These are phyloP conservation scores for Colletotrichum incanum DNA, from an alignment of 2,329 filamentous ascomycete genomes.

Conservation along the genomic window DNA sequence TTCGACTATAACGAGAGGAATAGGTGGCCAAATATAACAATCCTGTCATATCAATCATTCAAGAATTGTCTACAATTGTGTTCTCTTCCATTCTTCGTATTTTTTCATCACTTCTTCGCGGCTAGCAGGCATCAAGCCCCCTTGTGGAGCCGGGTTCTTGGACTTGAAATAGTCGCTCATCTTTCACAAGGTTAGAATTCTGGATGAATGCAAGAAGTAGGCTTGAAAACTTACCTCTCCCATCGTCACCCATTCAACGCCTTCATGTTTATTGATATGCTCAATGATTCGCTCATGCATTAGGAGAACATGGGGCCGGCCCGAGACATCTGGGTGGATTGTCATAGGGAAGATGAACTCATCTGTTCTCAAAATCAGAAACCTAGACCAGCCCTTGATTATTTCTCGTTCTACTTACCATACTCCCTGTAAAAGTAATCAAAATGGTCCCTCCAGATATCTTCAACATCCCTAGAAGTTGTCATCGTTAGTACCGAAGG, in stretches of 20 bases:
- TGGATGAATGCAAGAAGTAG: too few relatives aligned
- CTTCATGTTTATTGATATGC: conserved; percentile 74
- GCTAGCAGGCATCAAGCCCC: conserved; percentile 72
- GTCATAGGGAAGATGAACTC: conserved; percentile 85
- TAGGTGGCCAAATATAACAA: background rate
- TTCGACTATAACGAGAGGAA: too few relatives aligned
- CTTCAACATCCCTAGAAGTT: conserved; percentile 67
- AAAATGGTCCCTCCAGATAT: conserved; percentile 77
- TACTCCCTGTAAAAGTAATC: conserved; percentile 84
- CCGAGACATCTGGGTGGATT: conserved; percentile 81
- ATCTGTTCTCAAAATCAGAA: conserved; percentile 55
- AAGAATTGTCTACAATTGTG: conserved; percentile 11
- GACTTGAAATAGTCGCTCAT: conserved; percentile 82
- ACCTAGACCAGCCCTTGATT: too few relatives aligned
- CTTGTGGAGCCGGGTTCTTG: conserved; percentile 71
- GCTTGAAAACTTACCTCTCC: conserved; percentile 61
- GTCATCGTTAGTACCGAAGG: background rate
- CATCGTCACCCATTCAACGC: conserved; percentile 79
- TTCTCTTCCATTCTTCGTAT: conserved; percentile 40
- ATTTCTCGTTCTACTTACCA: background rate
- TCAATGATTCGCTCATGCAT: conserved; percentile 83
- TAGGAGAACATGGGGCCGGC: conserved; percentile 79
- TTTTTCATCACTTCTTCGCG: conserved; percentile 36
- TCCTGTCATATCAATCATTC: background rate
- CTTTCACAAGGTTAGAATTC: conserved; percentile 4